A percentile compares a stretch with the other conserved stretches of the same genome.
Conservation (phyloP, 2,329 filamentous ascomycete genomes). For the Penicillium sp. region DNA sequence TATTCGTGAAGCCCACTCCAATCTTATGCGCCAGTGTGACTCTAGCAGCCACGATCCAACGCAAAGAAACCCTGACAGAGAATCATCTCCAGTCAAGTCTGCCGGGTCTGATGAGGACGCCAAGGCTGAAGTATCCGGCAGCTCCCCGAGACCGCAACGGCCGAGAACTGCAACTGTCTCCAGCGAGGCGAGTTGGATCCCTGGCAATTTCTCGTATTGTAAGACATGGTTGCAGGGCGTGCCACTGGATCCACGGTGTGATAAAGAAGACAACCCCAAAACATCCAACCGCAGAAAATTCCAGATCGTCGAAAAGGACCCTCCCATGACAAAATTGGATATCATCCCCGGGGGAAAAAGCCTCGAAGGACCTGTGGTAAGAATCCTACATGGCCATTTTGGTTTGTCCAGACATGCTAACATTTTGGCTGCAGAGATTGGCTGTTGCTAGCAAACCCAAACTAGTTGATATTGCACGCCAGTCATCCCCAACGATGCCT, state of each 20-base stretch:
- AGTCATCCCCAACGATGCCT: slow-evolving; percentile 27
- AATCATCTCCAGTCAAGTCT: slow-evolving; percentile 9
- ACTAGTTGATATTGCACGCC: slow-evolving; percentile 36
- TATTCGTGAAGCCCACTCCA: slow-evolving; percentile 32
- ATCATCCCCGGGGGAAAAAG: slow-evolving; percentile 14
- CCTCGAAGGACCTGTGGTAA: slow-evolving; percentile 24
- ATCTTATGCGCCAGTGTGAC: slow-evolving; percentile 27
- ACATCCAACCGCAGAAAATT: slow-evolving; percentile 33
- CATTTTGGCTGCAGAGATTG: slow-evolving; percentile 23
- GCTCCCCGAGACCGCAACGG: slow-evolving; percentile 25
- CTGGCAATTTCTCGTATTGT: slow-evolving; percentile 35
- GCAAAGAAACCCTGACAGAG: slow-evolving; percentile 8
- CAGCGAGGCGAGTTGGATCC: slow-evolving; percentile 36
- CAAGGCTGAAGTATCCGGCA: slow-evolving; percentile 6
- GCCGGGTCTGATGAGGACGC: slow-evolving; percentile 1
- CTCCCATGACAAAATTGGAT: slow-evolving; percentile 23
- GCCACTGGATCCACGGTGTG: slow-evolving; percentile 26
- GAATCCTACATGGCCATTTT: too few species aligned
- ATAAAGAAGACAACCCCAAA: slow-evolving; percentile 21
- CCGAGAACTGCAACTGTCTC: slow-evolving; percentile 33
- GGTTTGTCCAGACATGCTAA: slow-evolving; percentile 10
- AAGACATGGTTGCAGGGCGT: slow-evolving; percentile 37
- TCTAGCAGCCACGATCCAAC: slow-evolving; percentile 11
- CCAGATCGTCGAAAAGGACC: slow-evolving; percentile 35
- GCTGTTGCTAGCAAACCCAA: slow-evolving; percentile 36